Percentiles rank a stretch among this genome's conserved stretches.
These are phyloP conservation scores for Mycena albidolilacea DNA, from an alignment of 768 basidiomycete genomes.

Conservation along the genomic window DNA sequence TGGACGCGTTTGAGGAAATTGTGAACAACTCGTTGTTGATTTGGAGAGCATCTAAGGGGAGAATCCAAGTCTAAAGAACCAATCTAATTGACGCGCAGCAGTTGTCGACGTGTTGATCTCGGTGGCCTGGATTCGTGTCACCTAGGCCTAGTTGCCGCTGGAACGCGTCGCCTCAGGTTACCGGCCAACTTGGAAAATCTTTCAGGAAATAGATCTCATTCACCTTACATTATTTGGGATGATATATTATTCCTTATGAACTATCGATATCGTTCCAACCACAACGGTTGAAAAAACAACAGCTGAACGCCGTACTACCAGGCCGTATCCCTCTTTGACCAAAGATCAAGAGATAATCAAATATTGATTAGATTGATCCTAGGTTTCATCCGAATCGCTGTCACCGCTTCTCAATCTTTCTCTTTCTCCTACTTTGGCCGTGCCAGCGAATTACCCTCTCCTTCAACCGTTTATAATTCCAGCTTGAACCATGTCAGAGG, in stretches of 20 bases:
- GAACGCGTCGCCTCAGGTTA: background rate
- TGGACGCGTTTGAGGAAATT: background rate
- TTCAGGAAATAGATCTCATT: background rate
- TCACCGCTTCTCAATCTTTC: constrained; percentile 81
- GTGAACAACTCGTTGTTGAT: too few relatives aligned
- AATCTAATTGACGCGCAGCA: background rate
- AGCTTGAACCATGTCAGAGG: constrained; percentile 46
- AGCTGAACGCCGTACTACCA: too few relatives aligned
- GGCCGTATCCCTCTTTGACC: too few relatives aligned
- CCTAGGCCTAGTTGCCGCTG: background rate
- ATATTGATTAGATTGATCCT: background rate
- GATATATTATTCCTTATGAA: background rate
- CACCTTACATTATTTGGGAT: too few relatives aligned
- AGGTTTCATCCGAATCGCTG: constrained; percentile 48
- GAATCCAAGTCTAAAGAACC: too few relatives aligned
- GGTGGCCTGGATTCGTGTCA: background rate
- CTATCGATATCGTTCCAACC: too few relatives aligned
- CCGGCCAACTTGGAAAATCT: background rate
- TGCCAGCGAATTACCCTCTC: constrained; percentile 65
- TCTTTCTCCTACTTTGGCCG: constrained; percentile 76
- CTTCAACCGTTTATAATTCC: constrained; percentile 55
- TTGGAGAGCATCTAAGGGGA: too few relatives aligned
- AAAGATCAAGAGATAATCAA: too few relatives aligned
- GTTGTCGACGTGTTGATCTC: background rate
- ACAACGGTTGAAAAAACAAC: too few relatives aligned